phyloP scores from a whole-genome alignment of 306 rosid species.

The Gillenia trifoliata region DNA sequence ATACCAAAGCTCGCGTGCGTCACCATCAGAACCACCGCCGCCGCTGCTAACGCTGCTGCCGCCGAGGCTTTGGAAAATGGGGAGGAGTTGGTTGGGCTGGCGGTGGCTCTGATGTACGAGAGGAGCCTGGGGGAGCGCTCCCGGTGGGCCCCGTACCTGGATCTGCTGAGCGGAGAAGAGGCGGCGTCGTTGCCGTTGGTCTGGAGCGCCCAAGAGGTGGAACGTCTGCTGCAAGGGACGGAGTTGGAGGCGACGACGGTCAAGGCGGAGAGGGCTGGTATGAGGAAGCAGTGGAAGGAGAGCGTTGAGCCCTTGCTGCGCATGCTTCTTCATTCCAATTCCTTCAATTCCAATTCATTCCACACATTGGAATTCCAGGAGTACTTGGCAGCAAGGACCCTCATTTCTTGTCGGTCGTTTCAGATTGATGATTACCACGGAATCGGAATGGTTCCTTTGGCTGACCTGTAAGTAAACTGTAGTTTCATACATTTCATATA shows the following conservation, averaged over 20 bases:
- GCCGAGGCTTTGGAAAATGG: not conserved
- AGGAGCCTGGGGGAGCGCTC: constrained; percentile 59
- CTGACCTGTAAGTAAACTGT: constrained; percentile 66
- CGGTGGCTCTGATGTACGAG: constrained; percentile 81
- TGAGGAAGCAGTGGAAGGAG: constrained; percentile 79
- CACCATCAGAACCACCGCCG: constrained; percentile 59
- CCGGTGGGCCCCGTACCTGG: constrained; percentile 69
- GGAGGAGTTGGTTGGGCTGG: constrained; percentile 36
- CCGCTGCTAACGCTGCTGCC: constrained; percentile 41
- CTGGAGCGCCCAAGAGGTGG: constrained; percentile 59
- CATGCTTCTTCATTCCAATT: constrained; percentile 33
- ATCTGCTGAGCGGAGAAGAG: not conserved
- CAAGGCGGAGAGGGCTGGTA: constrained; percentile 60
- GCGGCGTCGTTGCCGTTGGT: constrained; percentile 62
- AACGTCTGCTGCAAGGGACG: constrained; percentile 58
- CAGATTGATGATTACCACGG: constrained; percentile 76
- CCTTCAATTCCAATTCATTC: constrained; percentile 6
- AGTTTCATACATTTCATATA: too few species aligned
- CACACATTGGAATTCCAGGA: constrained; percentile 45
- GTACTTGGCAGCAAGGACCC: constrained; percentile 70
- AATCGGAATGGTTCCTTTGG: constrained; percentile 90
- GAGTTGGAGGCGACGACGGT: constrained; percentile 67
- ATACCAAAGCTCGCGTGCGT: constrained; percentile 81
- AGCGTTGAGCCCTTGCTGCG: constrained; percentile 56
- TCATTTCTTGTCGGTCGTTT: constrained; percentile 69